Evolutionary conservation across 129 eudicot species (phyloP).

Genomic region (Pittosporum tobira): DNA sequence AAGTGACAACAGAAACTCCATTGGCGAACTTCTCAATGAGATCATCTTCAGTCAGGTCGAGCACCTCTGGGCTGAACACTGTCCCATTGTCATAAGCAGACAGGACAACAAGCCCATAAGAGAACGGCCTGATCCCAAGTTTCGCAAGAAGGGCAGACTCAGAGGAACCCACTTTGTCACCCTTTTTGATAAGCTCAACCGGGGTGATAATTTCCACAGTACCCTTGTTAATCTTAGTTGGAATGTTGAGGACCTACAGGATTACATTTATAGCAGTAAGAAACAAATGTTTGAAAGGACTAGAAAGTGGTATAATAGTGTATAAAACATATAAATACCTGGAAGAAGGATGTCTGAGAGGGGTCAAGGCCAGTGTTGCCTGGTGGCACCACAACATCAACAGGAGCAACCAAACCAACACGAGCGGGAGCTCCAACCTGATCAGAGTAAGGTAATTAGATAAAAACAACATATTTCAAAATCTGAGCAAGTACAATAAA

Average conservation of each 20-base stretch:
- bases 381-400: constrained; percentile 86
- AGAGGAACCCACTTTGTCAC: constrained; percentile 90
- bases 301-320: background rate
- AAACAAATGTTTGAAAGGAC: background rate
- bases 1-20: constrained; percentile 68
- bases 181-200: constrained; percentile 84
- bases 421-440: constrained; percentile 98
- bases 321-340: constrained; percentile 22
- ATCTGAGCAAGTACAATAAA: too few species aligned
- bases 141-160: constrained; percentile 83
- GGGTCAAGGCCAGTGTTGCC: constrained; percentile 97
- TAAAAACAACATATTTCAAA: background rate
- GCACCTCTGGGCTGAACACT: constrained; percentile 73
- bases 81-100: constrained; percentile 71
- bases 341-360: constrained; percentile 95
- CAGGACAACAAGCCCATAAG: constrained; percentile 62
- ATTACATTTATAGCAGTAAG: background rate
- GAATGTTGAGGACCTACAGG: constrained; percentile 69
- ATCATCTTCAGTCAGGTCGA: constrained; percentile 67
- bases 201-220: constrained; percentile 92
- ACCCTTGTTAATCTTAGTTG: constrained; percentile 97
- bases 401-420: constrained; percentile 86
- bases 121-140: constrained; percentile 81
- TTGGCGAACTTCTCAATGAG: constrained; percentile 59
- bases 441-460: background rate